Conservation (phyloP, 1,284 basidiomycete species). For the Leccinum insolens region DNA sequence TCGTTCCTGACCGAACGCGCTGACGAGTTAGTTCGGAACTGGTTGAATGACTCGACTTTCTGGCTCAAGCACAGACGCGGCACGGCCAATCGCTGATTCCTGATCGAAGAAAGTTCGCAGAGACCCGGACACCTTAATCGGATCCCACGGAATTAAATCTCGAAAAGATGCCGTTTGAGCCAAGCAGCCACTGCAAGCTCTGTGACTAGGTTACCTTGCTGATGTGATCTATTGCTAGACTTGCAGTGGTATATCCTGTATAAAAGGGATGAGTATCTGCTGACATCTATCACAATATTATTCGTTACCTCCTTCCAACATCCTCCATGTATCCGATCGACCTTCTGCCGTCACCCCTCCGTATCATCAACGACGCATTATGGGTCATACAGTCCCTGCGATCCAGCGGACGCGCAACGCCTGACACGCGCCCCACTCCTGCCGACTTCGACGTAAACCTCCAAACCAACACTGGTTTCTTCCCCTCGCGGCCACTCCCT, state of each 20-base stretch:
- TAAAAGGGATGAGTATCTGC: constrained; percentile 28
- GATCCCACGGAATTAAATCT: constrained; percentile 27
- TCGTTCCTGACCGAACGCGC: constrained; percentile 27
- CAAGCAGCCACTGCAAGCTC: constrained; percentile 34
- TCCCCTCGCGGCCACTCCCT: constrained; percentile 73
- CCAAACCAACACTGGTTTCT: constrained; percentile 84
- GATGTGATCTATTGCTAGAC: constrained; percentile 33
- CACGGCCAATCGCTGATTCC: constrained; percentile 27
- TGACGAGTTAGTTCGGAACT: constrained; percentile 14
- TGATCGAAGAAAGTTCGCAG: constrained; percentile 23
- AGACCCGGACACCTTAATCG: constrained; percentile 22
- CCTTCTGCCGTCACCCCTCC: constrained; percentile 40
- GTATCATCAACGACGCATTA: constrained; percentile 35
- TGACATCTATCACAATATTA: constrained; percentile 11
- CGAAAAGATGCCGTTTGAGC: constrained; percentile 34
- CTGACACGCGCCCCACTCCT: constrained; percentile 34
- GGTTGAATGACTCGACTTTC: constrained; percentile 17
- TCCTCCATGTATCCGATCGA: constrained; percentile 36
- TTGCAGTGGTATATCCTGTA: constrained; percentile 38
- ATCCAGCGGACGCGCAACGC: constrained; percentile 23
- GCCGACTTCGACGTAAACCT: constrained; percentile 75
- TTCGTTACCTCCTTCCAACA: constrained; percentile 7
- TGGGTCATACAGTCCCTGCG: constrained; percentile 33
- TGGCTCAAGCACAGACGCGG: constrained; percentile 21
- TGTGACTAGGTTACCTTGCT: constrained; percentile 39